Evolutionary conservation across 371 early-diverging fungal genomes (phyloP), one percentile per base, ranked within the genome.

Genomic region (Rhizopus delemar): DNA sequence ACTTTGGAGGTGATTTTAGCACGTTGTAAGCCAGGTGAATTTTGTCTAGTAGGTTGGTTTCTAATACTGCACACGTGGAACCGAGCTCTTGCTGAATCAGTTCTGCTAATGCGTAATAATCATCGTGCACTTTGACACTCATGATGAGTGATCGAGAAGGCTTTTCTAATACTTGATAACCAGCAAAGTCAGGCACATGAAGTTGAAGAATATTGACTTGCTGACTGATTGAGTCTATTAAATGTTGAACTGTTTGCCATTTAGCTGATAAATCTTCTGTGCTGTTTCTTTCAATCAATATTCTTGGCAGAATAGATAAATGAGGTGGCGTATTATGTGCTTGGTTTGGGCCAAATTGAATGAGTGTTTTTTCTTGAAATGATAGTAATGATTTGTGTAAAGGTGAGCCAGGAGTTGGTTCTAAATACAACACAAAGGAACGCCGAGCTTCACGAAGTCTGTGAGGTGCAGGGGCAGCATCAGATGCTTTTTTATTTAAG

Each of bases 1-100:
- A 51, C n/a, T 46, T 52, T 15, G 69, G 39, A 34, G 66, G 45
- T 8, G 73, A 61, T 36, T 63, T 57, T 9, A 73, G 57, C 2
- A 64, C 56, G 36, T 73, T 69, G 39, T 73, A 73, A 41, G 68
- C 70, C 16, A 73, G 60, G 39, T 64, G 65, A 12, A 73, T 46
- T 39, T 57, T 60, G 33, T 73, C 60, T 64, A 70, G 62, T 2
- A 61, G 62, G 13, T 60, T 54, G 8, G 58, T 41, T 57, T 65
- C 69, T 29, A 69, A 43, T 0, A 53, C 36, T 29, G 28, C 51
- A 35, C 68, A 67, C 46, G 61, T 60, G 6, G 51, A 12, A 0
- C 51, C 34, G 41, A 73, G 60, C 29, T 46, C 62, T 34, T 50
- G 34, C 22, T 62, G 61, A 39, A 69, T 59, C 11, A 57, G 41